These are phyloP conservation scores for Blastobotrys parvus DNA, from an alignment of 805 yeast genomes.

Conservation along the genomic window DNA sequence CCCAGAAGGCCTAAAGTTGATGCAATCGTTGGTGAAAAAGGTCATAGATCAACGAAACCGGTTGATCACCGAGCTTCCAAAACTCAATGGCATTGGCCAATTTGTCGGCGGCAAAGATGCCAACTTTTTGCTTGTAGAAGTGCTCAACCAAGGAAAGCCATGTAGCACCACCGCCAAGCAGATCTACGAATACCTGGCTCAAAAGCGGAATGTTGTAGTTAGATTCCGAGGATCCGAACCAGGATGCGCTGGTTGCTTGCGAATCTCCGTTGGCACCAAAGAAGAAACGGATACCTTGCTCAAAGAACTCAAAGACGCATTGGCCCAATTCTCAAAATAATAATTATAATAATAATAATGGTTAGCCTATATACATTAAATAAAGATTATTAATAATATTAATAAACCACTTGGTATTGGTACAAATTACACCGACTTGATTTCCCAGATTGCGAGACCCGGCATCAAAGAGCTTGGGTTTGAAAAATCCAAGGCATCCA, in stretches of 20 bases:
- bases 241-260: constrained; percentile 80
- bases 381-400: background rate
- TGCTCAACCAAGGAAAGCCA: constrained; percentile 59
- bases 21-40: constrained; percentile 45
- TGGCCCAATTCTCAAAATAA: constrained; percentile 5
- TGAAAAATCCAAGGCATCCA: constrained; percentile 62
- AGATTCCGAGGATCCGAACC: constrained; percentile 86
- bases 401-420: background rate
- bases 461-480: constrained; percentile 44
- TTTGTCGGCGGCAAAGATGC: constrained; percentile 82
- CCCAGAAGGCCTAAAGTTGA: constrained; percentile 44
- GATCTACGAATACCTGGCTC: constrained; percentile 65
- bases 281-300: constrained; percentile 61
- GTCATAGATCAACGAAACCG: constrained; percentile 49
- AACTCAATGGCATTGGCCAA: constrained; percentile 57
- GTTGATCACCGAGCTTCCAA: constrained; percentile 45
- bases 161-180: constrained; percentile 56
- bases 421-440: constrained; percentile 2
- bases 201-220: constrained; percentile 67
- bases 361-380: background rate
- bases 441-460: constrained; percentile 35
- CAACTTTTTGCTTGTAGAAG: constrained; percentile 71
- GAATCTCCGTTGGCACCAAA: constrained; percentile 80
- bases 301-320: constrained; percentile 34
- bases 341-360: background rate